Base-by-base conservation (phyloP, 140 eudicot species). In the Stevia rebaudiana region DNA sequence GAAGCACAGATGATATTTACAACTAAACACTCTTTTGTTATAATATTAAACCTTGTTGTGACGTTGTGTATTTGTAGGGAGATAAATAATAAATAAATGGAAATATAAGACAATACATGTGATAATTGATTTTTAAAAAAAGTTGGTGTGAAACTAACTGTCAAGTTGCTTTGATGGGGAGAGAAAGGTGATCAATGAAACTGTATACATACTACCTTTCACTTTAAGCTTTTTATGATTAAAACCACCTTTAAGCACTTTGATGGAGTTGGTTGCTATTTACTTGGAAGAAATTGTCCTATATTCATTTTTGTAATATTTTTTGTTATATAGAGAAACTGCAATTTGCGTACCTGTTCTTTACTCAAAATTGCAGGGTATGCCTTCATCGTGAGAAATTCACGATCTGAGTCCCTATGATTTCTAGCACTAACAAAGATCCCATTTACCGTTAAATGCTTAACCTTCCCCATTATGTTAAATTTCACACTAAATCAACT, bases 201-300 rank as follows among this genome's bases (percentile, higher is more conserved):
- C 16, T 10, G 18, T 19, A 4, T 9, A 28, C 59, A 30, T 59
- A 48, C 47, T 47, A 48, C 49, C 50, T 65, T 65, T 65, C 30
- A 35, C 61, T 49, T 65, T 65, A 48, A 65, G 22, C 60, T 65
- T 65, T 65, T 44, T 64, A 64, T 64, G 58, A 64, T 64, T 21
- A 30, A 44, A 6, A 46, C 7, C 39, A 31, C 28, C 43, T 56
- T 31, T 56, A 15, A 22, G 8, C 31, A n/a, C 0, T 30, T 30
- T 56, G 28, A n/a, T 56, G 43, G 42, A 56, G 24, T 15, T 31
- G 25, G 8, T 43, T 56, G 63, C 63, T 31, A 56, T 8, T n/a
- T 30, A 1, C 6, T 16, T 24, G 61, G 25, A 56, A 56, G 44
- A 56, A 56, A 11, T 15, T 1, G 25, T 31, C 4, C 44, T 15